Base-by-base conservation (phyloP, 345 rosid species). In the Jatropha curcas region DNA sequence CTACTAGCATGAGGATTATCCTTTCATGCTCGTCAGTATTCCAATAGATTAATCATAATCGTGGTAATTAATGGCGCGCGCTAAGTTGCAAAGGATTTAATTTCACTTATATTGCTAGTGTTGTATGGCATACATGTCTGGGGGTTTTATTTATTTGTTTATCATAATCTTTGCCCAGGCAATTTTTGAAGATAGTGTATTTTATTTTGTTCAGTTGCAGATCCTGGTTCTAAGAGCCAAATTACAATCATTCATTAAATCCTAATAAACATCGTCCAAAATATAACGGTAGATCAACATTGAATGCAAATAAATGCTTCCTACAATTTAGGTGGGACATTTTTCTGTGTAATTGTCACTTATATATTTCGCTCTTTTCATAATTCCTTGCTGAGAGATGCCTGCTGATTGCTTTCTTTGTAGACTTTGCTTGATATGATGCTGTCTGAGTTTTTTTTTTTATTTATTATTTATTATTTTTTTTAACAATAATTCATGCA, bases 401-500 rank as follows among this genome's bases (percentile, higher is more conserved):
- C 3, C 1, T 20, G n/a, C 24, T 5, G 24, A 27, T 61, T 58
- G 14, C 50, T 33, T 35, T 14, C 57, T n/a, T 13, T 10, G 16
- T 19, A 7, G 67, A 37, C 3, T 45, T 30, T 60, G 25, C 35
- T 55, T 31, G 55, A 62, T 43, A 12, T 37, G 25, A 41, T 63
- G 33, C 14, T 45, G 20, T 17, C 53, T 50, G 12, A 31, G 13
- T 12, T 1, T 7, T 20, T 8, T 30, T 67, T 58, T 28, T 45
- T 58, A 34, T 45, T 19, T 59, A 12, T 46, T n/a, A n/a, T n/a
- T n/a, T n/a, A n/a, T n/a, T n/a, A n/a, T n/a, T n/a, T n/a, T n/a
- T n/a, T n/a, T n/a, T n/a, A n/a, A n/a, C n/a, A 33, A 60, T 65
- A 39, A 69, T 74, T 57, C 70, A 55, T 50, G 50, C 28, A 39